phyloP scores from a whole-genome alignment of 352 stramenopile genomes.

The Globisporangium alternatum region DNA sequence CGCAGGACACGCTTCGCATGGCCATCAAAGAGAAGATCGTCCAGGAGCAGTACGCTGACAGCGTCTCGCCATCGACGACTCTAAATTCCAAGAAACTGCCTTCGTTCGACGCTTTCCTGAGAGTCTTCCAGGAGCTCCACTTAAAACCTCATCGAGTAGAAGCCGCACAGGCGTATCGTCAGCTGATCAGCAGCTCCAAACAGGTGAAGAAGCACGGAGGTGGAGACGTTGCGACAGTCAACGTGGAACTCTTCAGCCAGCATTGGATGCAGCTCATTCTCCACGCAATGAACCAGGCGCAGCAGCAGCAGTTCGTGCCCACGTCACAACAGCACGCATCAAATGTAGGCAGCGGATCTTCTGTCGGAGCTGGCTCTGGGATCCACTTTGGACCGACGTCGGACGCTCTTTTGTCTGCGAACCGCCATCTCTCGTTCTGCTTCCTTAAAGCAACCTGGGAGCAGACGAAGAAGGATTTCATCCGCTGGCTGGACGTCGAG shows the following conservation, averaged over 20 bases:
- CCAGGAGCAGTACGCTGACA: constrained; percentile 7
- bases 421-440: constrained; percentile 27
- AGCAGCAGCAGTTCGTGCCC: constrained; percentile 31
- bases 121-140: constrained; percentile 29
- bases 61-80: not conserved
- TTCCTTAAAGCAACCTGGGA: constrained; percentile 42
- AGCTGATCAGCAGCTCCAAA: constrained; percentile 21
- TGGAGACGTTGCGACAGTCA: constrained; percentile 2
- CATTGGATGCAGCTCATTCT: constrained; percentile 32
- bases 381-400: constrained; percentile 36
- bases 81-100: constrained; percentile 9
- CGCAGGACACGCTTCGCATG: constrained; percentile 24
- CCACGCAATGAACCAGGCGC: constrained; percentile 32
- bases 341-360: not conserved
- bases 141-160: constrained; percentile 32
- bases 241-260: constrained; percentile 25
- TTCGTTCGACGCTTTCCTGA: constrained; percentile 25
- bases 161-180: constrained; percentile 30
- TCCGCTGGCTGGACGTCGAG: constrained; percentile 29
- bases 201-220: not conserved
- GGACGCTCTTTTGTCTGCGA: constrained; percentile 27
- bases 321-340: constrained; percentile 3
- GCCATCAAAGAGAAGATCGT: constrained; percentile 27
- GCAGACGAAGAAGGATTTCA: constrained; percentile 41
- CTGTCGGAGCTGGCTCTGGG: constrained; percentile 1